A percentile compares a stretch with the other conserved stretches of the same genome.
phyloP scores from a whole-genome alignment of 768 basidiomycete genomes.

The Mycena metata region DNA sequence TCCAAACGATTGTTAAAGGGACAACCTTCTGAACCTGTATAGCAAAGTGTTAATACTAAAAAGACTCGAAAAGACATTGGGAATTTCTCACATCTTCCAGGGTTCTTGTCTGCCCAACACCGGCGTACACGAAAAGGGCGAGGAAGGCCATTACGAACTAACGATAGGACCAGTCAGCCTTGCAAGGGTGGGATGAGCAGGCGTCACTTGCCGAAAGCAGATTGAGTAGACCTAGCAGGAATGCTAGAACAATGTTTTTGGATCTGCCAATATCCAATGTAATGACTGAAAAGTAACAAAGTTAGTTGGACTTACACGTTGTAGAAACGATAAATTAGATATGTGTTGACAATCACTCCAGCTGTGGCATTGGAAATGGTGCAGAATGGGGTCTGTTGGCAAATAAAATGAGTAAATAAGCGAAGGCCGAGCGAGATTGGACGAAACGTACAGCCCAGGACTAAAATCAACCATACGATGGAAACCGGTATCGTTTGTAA shows the following conservation, averaged over 20 bases:
- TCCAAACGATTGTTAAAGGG: slow-evolving; percentile 1
- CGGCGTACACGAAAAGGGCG: not conserved
- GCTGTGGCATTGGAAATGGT: too few relatives aligned
- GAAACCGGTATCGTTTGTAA: too few relatives aligned
- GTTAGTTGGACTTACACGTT: not conserved
- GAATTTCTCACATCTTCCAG: too few relatives aligned
- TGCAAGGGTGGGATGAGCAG: too few relatives aligned
- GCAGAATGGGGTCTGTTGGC: not conserved
- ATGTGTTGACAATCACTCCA: not conserved
- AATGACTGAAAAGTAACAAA: not conserved
- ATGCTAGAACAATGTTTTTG: not conserved
- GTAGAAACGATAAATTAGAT: slow-evolving; percentile 20
- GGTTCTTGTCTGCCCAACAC: not conserved
- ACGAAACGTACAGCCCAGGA: too few relatives aligned
- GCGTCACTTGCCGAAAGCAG: not conserved
- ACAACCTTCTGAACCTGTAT: not conserved
- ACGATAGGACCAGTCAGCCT: not conserved
- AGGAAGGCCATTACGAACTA: not conserved
- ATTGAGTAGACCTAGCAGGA: not conserved
- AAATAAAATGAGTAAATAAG: too few relatives aligned
- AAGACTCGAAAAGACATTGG: too few relatives aligned
- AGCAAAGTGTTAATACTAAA: too few relatives aligned
- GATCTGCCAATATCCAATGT: not conserved
- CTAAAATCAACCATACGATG: too few relatives aligned
- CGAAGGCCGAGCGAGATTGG: too few relatives aligned